Evolutionary conservation across 2,329 filamentous ascomycete species (phyloP), one percentile per base, ranked within the genome.

Genomic region (Pseudogymnoascus sp.): DNA sequence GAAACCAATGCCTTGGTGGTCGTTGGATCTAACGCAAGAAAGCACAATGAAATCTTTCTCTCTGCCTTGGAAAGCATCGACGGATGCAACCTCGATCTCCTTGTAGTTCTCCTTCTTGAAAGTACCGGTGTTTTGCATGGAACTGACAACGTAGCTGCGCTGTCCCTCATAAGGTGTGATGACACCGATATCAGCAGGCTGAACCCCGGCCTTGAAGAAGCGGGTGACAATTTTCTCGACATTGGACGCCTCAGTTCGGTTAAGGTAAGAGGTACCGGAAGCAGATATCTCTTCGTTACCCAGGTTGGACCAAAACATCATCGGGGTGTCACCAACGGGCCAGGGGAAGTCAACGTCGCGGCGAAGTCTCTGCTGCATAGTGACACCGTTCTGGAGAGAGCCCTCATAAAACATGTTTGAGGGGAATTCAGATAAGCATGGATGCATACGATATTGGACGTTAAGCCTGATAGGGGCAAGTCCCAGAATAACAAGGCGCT

Each of bases 401-500:
- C 94, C 94, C 70, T 97, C 94, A 76, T 99, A 99, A 75, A 99
- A 99, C 94, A 99, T 97, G 78, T 97, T 97, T 64, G 93, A 97
- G 0, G 94, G 94, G 71, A 99, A 99, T 71, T 96, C 90, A 0
- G 94, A 97, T 42, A 99, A 82, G 72, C 93, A 97, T 25, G 94
- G 94, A 72, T 99, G 94, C 94, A 99, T 99, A 72, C 94, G 93
- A 74, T 99, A 99, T 74, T 99, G 94, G 38, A 96, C 92, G 69
- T 96, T 96, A 62, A 99, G 83, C 61, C 93, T 90, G 68, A 97
- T 97, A 6, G 94, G 94, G 39, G 89, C 87, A 70, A 92, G 89
- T 49, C 89, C 89, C n/a, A 97, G 83, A 70, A 93, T 91, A 69
- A 97, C 92, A 60, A 99, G 82, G 70, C 94, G 91, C 78, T 99